phyloP scores from a whole-genome alignment of 2,329 filamentous ascomycete species.

The Ophiostoma novo-ulmi region DNA sequence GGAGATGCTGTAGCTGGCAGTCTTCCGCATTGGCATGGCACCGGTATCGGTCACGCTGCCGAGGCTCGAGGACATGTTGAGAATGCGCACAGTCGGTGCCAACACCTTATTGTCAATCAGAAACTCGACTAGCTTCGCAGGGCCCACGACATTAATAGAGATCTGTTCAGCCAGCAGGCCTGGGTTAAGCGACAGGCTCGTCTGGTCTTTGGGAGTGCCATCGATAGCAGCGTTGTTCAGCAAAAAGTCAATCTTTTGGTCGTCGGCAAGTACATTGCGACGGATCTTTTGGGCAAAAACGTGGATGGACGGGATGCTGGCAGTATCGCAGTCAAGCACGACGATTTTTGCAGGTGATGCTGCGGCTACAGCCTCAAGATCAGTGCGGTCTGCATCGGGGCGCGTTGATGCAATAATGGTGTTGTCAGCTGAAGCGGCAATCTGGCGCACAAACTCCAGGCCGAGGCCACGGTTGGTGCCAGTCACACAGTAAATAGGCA shows the following conservation, averaged over 20 bases:
- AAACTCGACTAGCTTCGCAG: slow-evolving; percentile 41
- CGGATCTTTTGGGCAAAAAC: slow-evolving; percentile 28
- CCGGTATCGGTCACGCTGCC: slow-evolving; percentile 34
- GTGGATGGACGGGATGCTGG: slow-evolving; percentile 34
- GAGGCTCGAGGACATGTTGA: slow-evolving; percentile 42
- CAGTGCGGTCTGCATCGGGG: slow-evolving; percentile 30
- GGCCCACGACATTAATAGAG: slow-evolving; percentile 43
- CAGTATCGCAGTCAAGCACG: slow-evolving; percentile 32
- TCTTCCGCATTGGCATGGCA: slow-evolving; percentile 32
- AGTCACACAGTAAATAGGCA: slow-evolving; percentile 34
- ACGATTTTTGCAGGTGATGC: slow-evolving; percentile 30
- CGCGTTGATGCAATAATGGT: slow-evolving; percentile 32
- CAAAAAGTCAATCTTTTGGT: slow-evolving; percentile 36
- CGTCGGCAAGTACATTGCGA: slow-evolving; percentile 29
- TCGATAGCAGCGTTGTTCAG: slow-evolving; percentile 38
- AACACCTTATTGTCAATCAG: slow-evolving; percentile 33
- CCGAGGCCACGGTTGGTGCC: slow-evolving; percentile 35
- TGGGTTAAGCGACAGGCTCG: slow-evolving; percentile 37
- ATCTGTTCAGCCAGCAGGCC: slow-evolving; percentile 39
- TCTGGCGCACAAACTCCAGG: slow-evolving; percentile 34
- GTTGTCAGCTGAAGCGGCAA: slow-evolving; percentile 29
- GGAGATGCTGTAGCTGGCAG: slow-evolving; percentile 35
- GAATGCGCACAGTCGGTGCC: slow-evolving; percentile 31
- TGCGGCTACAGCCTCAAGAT: slow-evolving; percentile 28
- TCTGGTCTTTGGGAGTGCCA: slow-evolving; percentile 33